phyloP scores from a whole-genome alignment of 495 filamentous ascomycete genomes.

The Rusavskia elegans region DNA sequence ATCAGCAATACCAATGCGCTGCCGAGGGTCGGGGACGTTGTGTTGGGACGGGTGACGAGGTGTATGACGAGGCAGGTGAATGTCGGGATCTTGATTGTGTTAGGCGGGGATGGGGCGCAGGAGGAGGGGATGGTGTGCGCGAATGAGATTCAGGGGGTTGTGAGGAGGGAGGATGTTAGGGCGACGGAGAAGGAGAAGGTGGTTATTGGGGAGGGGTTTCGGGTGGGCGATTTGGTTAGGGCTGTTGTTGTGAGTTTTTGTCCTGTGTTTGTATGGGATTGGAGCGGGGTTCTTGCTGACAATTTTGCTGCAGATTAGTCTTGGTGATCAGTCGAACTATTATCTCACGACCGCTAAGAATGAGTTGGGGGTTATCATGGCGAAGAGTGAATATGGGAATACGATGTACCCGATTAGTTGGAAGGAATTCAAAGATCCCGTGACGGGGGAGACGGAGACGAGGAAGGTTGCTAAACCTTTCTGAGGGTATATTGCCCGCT shows the following conservation, averaged over 20 bases:
- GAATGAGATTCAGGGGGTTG: slow-evolving; percentile 34
- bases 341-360: slow-evolving; percentile 82
- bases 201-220: slow-evolving; percentile 76
- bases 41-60: slow-evolving; percentile 72
- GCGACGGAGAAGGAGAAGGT: slow-evolving; percentile 93
- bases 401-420: slow-evolving; percentile 84
- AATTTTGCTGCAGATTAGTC: slow-evolving; percentile 42
- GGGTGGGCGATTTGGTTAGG: slow-evolving; percentile 84
- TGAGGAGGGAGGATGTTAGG: slow-evolving; percentile 75
- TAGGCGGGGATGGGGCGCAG: slow-evolving; percentile 42
- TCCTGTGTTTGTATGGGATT: not conserved
- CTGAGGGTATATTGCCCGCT: slow-evolving; percentile 25
- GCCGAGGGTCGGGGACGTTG: slow-evolving; percentile 61
- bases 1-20: slow-evolving; percentile 48
- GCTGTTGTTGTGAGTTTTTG: slow-evolving; percentile 55
- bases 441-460: slow-evolving; percentile 59
- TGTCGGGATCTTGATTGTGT: slow-evolving; percentile 46
- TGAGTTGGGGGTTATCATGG: slow-evolving; percentile 88
- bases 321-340: slow-evolving; percentile 88
- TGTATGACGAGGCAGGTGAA: slow-evolving; percentile 70
- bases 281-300: too few species aligned
- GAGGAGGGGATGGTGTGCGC: slow-evolving; percentile 37
- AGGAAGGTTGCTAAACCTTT: slow-evolving; percentile 92
- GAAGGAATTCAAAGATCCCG: slow-evolving; percentile 79
- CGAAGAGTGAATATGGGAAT: slow-evolving; percentile 73